Base-by-base conservation (phyloP, 257 asterid genomes). In the Solanum gracilifrons region DNA sequence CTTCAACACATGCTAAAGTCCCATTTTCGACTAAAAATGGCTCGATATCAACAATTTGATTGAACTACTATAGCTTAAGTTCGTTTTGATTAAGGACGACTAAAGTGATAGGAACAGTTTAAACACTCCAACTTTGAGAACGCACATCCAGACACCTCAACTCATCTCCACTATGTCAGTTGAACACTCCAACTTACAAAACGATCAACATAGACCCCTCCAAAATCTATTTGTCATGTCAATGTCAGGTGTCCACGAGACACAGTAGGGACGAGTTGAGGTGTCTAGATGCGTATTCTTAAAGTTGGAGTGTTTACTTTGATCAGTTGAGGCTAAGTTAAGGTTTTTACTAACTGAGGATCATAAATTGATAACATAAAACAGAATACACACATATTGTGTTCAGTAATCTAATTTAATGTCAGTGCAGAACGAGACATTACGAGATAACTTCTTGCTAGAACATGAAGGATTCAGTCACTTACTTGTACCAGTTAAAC, bases 401-500 rank as follows among this genome's bases (percentile, higher is more conserved):
- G 23, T 23, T 37, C 5, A 18, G 7, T n/a, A 41, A 75, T 37
- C 32, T 77, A 77, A 13, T 25, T 77, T 77, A 23, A 41, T 27
- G n/a, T 79, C 66, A 43, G 39, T 11, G 10, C 6, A 27, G 5
- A 43, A 9, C 16, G 39, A 79, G 66, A 16, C 32, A 29, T 79
- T 35, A 79, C 27, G 11, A 43, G n/a, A 79, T 4, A 15, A 41
- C 25, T 4, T 25, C 29, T 27, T 15, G 39, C 18, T 43, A 27
- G 29, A 79, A 27, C 33, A 43, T 46, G 66, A 43, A 79, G 66
- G 27, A 29, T 46, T 27, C 15, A 85, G 86, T 88, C 58, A 97
- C 99, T 97, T 96, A 97, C 99, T 97, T 97, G 98, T 96, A 97
- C 99, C 96, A 96, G 91, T 97, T 97, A 86, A 97, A 97, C 87